Evolutionary conservation across 768 basidiomycete species (phyloP).

Genomic region (Kwoniella bestiolae): DNA sequence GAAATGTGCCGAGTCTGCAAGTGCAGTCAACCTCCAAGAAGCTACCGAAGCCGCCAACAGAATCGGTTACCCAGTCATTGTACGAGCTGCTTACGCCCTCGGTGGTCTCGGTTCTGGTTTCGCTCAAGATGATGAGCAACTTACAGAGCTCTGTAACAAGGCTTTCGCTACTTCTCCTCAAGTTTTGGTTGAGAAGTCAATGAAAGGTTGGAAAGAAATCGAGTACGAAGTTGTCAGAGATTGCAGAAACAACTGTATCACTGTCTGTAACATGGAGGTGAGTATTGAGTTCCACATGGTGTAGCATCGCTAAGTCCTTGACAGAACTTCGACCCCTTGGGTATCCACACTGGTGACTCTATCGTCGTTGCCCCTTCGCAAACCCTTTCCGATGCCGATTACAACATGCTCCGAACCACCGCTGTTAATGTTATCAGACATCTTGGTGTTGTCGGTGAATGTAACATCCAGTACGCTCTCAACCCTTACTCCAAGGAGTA

Average conservation of each 20-base stretch:
- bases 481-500: slow-evolving; percentile 95
- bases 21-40: slow-evolving; percentile 84
- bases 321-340: slow-evolving; percentile 98
- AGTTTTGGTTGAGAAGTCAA: slow-evolving; percentile 97
- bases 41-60: slow-evolving; percentile 76
- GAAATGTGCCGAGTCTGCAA: slow-evolving; percentile 86
- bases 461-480: slow-evolving; percentile 98
- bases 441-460: slow-evolving; percentile 95
- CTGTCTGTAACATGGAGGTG: slow-evolving; percentile 99
- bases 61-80: slow-evolving; percentile 95
- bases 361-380: slow-evolving; percentile 98
- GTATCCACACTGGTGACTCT: slow-evolving; percentile 98
- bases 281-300: slow-evolving; percentile 47
- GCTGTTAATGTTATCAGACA: slow-evolving; percentile 99
- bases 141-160: slow-evolving; percentile 84
- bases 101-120: slow-evolving; percentile 96
- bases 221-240: slow-evolving; percentile 99
- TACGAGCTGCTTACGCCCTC: slow-evolving; percentile 93
- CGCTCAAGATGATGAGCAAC: slow-evolving; percentile 88
- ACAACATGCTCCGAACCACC: slow-evolving; percentile 98
- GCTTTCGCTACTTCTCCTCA: slow-evolving; percentile 98
- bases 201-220: slow-evolving; percentile 99
- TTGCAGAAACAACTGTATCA: slow-evolving; percentile 97
- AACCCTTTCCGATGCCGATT: slow-evolving; percentile 97
- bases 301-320: background rate